phyloP scores from a whole-genome alignment of 108 stramenopile species.

The Schizochytrium sp. region DNA sequence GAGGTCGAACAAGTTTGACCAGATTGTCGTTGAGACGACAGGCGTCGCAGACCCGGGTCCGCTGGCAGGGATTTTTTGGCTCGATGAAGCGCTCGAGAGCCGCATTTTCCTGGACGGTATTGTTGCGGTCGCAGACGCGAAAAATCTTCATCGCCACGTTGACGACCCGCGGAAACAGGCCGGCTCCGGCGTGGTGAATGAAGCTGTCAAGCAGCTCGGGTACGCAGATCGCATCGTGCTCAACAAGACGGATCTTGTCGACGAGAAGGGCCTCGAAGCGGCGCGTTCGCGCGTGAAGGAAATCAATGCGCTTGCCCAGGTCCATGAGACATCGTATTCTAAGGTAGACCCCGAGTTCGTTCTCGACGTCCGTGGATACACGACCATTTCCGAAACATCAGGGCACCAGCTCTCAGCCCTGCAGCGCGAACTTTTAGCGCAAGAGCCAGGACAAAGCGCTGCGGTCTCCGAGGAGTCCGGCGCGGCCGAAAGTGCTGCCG shows the following conservation, averaged over 20 bases:
- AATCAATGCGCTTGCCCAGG: not conserved
- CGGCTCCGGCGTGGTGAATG: conserved; percentile 40
- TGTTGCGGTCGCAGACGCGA: conserved; percentile 62
- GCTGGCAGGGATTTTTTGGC: conserved; percentile 72
- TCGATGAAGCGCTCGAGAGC: conserved; percentile 68
- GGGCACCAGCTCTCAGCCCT: not conserved
- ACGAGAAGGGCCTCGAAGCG: not conserved
- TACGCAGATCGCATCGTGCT: conserved; percentile 72
- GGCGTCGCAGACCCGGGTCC: conserved; percentile 86
- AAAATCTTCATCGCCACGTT: conserved; percentile 57
- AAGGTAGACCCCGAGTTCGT: not conserved
- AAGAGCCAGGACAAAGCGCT: not conserved
- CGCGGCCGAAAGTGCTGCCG: no score
- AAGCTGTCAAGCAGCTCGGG: conserved; percentile 76
- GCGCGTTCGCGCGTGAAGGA: not conserved
- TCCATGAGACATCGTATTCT: not conserved
- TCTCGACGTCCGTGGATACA: not conserved
- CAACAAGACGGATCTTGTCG: conserved; percentile 70
- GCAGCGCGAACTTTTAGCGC: not conserved
- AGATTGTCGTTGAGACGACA: conserved; percentile 69
- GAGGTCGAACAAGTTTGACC: conserved; percentile 59
- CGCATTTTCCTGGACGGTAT: conserved; percentile 67
- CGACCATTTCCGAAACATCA: not conserved
- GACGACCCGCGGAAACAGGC: conserved; percentile 33
- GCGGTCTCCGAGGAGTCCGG: no score